A percentile compares a stretch with the other conserved stretches of the same genome.
Evolutionary conservation across 1,284 basidiomycete genomes (phyloP).

Genomic region (Cryptococcus sp.): DNA sequence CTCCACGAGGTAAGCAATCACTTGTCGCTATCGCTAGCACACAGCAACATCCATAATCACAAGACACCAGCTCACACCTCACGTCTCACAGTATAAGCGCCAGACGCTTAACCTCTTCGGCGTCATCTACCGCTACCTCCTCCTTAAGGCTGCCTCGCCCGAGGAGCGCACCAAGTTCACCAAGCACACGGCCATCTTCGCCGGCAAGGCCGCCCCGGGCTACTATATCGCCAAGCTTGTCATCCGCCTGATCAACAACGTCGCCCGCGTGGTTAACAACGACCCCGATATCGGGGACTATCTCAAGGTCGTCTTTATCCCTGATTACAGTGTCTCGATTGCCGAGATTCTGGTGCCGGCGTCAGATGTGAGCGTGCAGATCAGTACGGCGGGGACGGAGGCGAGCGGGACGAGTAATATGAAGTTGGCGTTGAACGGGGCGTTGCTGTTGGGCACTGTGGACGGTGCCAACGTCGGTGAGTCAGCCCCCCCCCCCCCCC

Average conservation of each 20-base stretch:
- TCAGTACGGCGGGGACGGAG: slow-evolving; percentile 90
- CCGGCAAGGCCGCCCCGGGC: slow-evolving; percentile 59
- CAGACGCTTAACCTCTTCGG: slow-evolving; percentile 55
- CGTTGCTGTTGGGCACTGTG: slow-evolving; percentile 62
- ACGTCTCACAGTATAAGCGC: slow-evolving; percentile 73
- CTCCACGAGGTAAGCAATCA: slow-evolving; percentile 36
- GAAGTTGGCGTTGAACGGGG: slow-evolving; percentile 74
- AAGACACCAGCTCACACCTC: neutral
- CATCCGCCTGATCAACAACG: slow-evolving; percentile 88
- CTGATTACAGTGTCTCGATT: slow-evolving; percentile 74
- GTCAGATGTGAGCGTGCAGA: slow-evolving; percentile 86
- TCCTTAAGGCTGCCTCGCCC: slow-evolving; percentile 70
- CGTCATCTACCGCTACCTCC: slow-evolving; percentile 80
- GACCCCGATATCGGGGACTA: slow-evolving; percentile 82
- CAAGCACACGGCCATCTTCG: slow-evolving; percentile 70
- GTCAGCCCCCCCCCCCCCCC: slow-evolving; percentile 1
- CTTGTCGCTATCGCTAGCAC: neutral
- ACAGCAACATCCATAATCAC: neutral
- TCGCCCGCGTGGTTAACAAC: slow-evolving; percentile 74
- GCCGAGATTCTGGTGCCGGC: slow-evolving; percentile 89
- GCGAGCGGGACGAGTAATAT: slow-evolving; percentile 66
- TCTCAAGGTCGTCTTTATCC: slow-evolving; percentile 73
- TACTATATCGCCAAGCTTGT: slow-evolving; percentile 59
- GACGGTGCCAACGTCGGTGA: slow-evolving; percentile 84
- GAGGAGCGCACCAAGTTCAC: slow-evolving; percentile 70